phyloP scores from a whole-genome alignment of 805 yeast genomes.

The Starmerella apis region DNA sequence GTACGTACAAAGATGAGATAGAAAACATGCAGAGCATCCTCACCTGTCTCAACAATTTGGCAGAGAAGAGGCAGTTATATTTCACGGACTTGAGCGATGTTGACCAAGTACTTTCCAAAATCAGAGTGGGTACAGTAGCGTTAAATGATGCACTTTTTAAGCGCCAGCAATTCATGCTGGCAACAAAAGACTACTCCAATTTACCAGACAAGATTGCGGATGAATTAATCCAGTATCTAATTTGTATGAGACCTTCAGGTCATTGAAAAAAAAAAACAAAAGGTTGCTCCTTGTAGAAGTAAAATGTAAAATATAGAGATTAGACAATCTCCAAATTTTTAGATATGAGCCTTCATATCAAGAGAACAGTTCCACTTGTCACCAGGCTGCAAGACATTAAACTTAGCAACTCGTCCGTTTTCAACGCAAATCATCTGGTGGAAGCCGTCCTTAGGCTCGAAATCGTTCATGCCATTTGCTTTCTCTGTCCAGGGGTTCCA shows the following conservation, averaged over 20 bases:
- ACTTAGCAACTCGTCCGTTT: slow-evolving; percentile 77
- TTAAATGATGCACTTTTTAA: background rate
- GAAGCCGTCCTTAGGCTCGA: slow-evolving; percentile 75
- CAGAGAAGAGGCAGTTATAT: background rate
- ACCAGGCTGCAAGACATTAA: slow-evolving; percentile 56
- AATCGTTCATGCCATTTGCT: slow-evolving; percentile 76
- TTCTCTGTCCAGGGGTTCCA: slow-evolving; percentile 97
- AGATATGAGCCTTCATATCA: slow-evolving; percentile 15
- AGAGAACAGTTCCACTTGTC: slow-evolving; percentile 53
- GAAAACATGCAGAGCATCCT: background rate
- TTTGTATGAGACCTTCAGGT: background rate
- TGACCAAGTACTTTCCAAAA: background rate
- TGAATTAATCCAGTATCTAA: background rate
- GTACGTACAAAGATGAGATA: background rate
- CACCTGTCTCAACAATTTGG: background rate
- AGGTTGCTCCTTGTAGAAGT: too few relatives aligned
- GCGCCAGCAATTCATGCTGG: background rate
- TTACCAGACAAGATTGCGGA: slow-evolving; percentile 6
- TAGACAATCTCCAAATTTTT: background rate
- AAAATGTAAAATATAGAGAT: too few relatives aligned
- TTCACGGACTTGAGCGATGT: background rate
- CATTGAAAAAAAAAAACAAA: too few relatives aligned
- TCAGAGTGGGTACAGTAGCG: background rate
- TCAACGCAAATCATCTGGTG: slow-evolving; percentile 87
- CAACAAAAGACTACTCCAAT: background rate